Evolutionary conservation across 2,329 filamentous ascomycete genomes (phyloP).

Genomic region (Canariomyces notabilis): DNA sequence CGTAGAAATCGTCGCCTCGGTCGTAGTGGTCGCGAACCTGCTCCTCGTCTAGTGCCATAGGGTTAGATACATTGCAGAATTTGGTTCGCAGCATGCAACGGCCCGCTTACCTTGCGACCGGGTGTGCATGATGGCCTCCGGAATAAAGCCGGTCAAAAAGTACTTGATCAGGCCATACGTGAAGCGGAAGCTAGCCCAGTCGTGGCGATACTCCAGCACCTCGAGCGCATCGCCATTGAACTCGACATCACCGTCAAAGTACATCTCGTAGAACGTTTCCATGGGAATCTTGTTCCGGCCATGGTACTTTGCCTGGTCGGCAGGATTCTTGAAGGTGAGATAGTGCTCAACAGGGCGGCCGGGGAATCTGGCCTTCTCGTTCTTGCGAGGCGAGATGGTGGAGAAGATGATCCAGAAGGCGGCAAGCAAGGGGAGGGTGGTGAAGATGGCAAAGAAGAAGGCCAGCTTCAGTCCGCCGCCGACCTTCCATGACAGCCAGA

Average conservation of each 20-base stretch:
- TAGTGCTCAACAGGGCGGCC: conserved; percentile 89
- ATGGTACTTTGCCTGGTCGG: conserved; percentile 60
- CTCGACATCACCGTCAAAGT: conserved; percentile 90
- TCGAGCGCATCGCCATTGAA: conserved; percentile 93
- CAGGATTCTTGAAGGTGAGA: conserved; percentile 70
- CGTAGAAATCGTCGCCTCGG: conserved; percentile 96
- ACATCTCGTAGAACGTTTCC: conserved; percentile 96
- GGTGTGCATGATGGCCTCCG: conserved; percentile 88
- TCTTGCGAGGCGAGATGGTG: conserved; percentile 77
- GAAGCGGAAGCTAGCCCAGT: conserved; percentile 95
- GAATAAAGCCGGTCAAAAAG: conserved; percentile 82
- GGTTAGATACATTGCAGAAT: neutral
- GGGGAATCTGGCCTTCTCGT: conserved; percentile 83
- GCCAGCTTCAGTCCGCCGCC: conserved; percentile 82
- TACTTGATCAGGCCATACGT: conserved; percentile 80
- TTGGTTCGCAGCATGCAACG: neutral
- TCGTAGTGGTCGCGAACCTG: conserved; percentile 98
- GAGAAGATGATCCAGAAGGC: conserved; percentile 80
- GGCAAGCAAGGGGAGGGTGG: conserved; percentile 72
- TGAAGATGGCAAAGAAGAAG: conserved; percentile 78
- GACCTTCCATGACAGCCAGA: conserved; percentile 76
- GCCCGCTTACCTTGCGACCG: conserved; percentile 68
- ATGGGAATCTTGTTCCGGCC: conserved; percentile 79
- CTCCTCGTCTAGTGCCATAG: conserved; percentile 69
- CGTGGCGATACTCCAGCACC: conserved; percentile 86